A percentile compares a stretch with the other conserved stretches of the same genome.
Evolutionary conservation across 2,329 filamentous ascomycete species (phyloP).

Genomic region (Aschersonia sp.): DNA sequence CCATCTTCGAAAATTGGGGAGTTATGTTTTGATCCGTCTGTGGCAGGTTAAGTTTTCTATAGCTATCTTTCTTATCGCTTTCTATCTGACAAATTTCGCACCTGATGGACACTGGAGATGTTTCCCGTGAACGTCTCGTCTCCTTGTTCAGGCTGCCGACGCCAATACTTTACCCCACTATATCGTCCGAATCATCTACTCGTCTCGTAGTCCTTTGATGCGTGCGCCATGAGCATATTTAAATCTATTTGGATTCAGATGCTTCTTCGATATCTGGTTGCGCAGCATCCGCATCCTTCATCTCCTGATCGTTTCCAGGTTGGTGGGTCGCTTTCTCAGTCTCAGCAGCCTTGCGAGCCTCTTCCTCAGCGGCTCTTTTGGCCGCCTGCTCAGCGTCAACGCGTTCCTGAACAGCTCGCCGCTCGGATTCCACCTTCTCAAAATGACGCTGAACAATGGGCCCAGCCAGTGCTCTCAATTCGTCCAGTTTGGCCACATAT

Average conservation of each 20-base stretch:
- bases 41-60: background rate
- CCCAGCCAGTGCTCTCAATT: conserved; percentile 79
- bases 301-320: conserved; percentile 42
- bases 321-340: conserved; percentile 33
- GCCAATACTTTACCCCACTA: no score
- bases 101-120: no score
- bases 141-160: no score
- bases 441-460: conserved; percentile 90
- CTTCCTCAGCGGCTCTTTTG: conserved; percentile 49
- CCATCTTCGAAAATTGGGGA: background rate
- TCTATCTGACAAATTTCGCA: no score
- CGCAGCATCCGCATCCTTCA: conserved; percentile 44
- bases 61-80: background rate
- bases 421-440: conserved; percentile 83
- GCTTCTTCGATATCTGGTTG: conserved; percentile 36
- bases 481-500: conserved; percentile 90
- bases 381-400: conserved; percentile 65
- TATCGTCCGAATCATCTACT: background rate
- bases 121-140: no score
- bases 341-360: conserved; percentile 38
- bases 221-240: background rate
- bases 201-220: conserved; percentile 5
- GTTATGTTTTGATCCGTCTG: background rate
- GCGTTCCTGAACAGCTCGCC: conserved; percentile 62
- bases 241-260: conserved; percentile 7